Evolutionary conservation across 2,329 filamentous ascomycete species (phyloP).

Genomic region (Chrysoporthe puriensis): DNA sequence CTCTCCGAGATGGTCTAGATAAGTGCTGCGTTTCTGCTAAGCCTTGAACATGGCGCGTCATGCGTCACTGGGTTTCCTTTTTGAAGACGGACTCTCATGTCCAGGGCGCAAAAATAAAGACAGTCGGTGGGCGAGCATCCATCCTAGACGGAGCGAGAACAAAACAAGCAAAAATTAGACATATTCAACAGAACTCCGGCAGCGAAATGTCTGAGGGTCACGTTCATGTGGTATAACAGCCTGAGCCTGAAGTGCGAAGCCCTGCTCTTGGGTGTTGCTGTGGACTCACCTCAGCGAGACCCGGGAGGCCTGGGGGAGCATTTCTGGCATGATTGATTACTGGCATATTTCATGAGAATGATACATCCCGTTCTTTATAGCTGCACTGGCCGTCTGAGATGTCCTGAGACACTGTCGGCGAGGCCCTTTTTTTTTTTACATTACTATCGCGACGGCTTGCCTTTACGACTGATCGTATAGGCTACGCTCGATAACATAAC

Average conservation of each 20-base stretch:
- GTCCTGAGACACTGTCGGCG: not conserved
- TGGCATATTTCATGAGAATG: not conserved
- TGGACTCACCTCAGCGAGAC: not conserved
- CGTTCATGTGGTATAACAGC: not conserved
- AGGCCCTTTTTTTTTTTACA: too few species aligned
- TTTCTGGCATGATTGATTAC: not conserved
- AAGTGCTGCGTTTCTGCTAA: not conserved
- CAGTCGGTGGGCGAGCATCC: not conserved
- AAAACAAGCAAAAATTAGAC: not conserved
- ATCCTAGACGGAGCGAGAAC: not conserved
- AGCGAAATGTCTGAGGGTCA: not conserved
- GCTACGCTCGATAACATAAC: too few species aligned
- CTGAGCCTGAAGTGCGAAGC: not conserved
- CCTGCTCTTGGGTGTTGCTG: not conserved
- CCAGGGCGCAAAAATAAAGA: not conserved
- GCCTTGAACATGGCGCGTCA: too few species aligned
- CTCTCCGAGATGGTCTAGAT: constrained; percentile 48
- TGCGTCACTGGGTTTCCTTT: not conserved
- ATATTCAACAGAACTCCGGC: not conserved
- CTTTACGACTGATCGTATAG: too few species aligned
- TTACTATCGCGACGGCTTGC: too few species aligned
- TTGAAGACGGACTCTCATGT: not conserved
- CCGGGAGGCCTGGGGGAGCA: constrained; percentile 4
- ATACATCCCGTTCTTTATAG: not conserved
- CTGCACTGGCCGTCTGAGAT: not conserved